These are phyloP conservation scores for Starmerella kuoi DNA, from an alignment of 805 yeast species.

Conservation along the genomic window DNA sequence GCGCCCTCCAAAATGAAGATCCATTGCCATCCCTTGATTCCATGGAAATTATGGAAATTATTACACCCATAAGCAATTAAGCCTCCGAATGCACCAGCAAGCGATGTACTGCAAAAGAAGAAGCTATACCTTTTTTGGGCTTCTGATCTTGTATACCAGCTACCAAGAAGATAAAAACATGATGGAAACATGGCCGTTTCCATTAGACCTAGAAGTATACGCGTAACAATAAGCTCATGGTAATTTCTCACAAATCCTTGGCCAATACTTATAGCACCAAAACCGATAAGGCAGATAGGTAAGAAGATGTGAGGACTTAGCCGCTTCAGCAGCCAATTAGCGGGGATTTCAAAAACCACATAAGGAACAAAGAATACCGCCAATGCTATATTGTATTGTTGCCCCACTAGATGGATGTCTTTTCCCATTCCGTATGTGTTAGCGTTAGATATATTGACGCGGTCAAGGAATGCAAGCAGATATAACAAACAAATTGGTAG, in stretches of 20 bases:
- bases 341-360: conserved; percentile 48
- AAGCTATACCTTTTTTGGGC: conserved; percentile 58
- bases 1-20: conserved; percentile 43
- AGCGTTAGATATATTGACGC: conserved; percentile 76
- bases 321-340: conserved; percentile 48
- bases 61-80: conserved; percentile 55
- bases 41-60: conserved; percentile 37
- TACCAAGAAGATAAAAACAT: conserved; percentile 54
- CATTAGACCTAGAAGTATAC: conserved; percentile 53
- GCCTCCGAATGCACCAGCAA: conserved; percentile 73
- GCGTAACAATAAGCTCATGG: conserved; percentile 47
- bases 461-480: conserved; percentile 63
- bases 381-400: conserved; percentile 51
- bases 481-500: conserved; percentile 68
- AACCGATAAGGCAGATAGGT: conserved; percentile 43
- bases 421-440: conserved; percentile 53
- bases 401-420: conserved; percentile 43
- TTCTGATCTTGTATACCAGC: conserved; percentile 52
- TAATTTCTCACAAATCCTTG: conserved; percentile 52
- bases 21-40: conserved; percentile 42
- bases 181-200: conserved; percentile 70
- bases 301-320: conserved; percentile 57
- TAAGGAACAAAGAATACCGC: conserved; percentile 66
- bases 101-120: conserved; percentile 57
- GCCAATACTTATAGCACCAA: conserved; percentile 52